Evolutionary conservation across 352 stramenopile species (phyloP).

Genomic region (Globisporangium echinulatum): DNA sequence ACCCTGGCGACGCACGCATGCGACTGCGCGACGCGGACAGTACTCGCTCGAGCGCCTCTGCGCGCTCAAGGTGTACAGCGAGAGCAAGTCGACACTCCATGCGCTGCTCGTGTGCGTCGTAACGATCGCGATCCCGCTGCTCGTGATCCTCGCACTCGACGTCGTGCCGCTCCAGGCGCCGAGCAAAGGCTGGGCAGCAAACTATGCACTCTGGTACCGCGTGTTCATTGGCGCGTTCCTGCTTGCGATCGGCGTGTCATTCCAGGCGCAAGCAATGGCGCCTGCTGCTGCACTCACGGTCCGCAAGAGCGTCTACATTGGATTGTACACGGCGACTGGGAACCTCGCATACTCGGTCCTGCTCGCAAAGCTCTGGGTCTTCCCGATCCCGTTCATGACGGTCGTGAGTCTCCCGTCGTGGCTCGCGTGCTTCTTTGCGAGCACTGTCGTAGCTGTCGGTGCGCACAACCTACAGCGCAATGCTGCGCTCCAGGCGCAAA

Average conservation of each 20-base stretch:
- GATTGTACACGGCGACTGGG: no score
- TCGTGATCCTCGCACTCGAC: conserved; percentile 4
- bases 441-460: not conserved
- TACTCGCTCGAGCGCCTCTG: conserved; percentile 22
- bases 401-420: not conserved
- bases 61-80: conserved; percentile 14
- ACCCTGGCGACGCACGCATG: no score
- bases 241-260: conserved; percentile 1
- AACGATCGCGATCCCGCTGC: conserved; percentile 5
- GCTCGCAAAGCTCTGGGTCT: conserved; percentile 5
- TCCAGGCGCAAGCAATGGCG: not conserved
- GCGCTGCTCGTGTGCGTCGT: conserved; percentile 2
- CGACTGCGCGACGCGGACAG: conserved; percentile 6
- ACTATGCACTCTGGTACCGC: conserved; percentile 1
- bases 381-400: conserved; percentile 9
- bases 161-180: conserved; percentile 11
- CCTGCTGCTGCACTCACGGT: not conserved
- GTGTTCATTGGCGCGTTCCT: not conserved
- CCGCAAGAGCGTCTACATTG: not conserved
- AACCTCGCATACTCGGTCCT: not conserved
- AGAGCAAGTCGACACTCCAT: conserved; percentile 1
- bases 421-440: not conserved
- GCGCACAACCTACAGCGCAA: conserved; percentile 12
- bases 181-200: not conserved
- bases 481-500: not conserved